Conservation (phyloP, 2,329 filamentous ascomycete species). For the Torrubiella hemipterigena region DNA sequence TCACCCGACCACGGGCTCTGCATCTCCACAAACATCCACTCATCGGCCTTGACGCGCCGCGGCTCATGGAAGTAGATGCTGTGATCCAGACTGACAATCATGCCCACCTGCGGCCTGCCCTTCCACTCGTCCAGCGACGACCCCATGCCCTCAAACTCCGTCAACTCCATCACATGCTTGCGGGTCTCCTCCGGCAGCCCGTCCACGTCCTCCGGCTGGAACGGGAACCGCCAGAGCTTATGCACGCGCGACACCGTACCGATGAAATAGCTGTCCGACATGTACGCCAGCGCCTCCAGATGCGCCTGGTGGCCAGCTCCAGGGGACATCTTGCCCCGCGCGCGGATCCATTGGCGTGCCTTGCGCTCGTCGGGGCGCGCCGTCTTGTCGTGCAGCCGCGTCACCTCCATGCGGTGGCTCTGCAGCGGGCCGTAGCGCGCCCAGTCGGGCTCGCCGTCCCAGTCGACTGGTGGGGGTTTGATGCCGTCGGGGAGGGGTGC, state of each 20-base stretch:
- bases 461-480: conserved; percentile 22
- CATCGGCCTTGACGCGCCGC: conserved; percentile 43
- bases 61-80: conserved; percentile 58
- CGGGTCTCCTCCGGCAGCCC: conserved; percentile 28
- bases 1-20: conserved; percentile 71
- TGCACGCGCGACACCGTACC: conserved; percentile 77
- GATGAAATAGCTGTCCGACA: conserved; percentile 89
- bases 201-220: conserved; percentile 40
- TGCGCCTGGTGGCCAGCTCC: conserved; percentile 69
- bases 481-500: conserved; percentile 40
- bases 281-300: conserved; percentile 79
- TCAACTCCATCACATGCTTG: conserved; percentile 22
- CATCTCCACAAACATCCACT: conserved; percentile 76
- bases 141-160: conserved; percentile 29
- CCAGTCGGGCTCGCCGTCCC: conserved; percentile 35
- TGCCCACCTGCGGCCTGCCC: conserved; percentile 52
- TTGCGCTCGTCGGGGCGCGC: conserved; percentile 51
- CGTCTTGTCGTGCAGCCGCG: conserved; percentile 24
- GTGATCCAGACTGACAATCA: conserved; percentile 77
- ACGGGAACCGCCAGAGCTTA: conserved; percentile 62
- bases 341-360: conserved; percentile 63
- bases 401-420: conserved; percentile 28
- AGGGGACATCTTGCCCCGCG: conserved; percentile 60
- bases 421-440: conserved; percentile 37
- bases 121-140: conserved; percentile 32